Evolutionary conservation across 2,329 filamentous ascomycete species (phyloP).

Genomic region (Parasarocladium wereldwijsianum): DNA sequence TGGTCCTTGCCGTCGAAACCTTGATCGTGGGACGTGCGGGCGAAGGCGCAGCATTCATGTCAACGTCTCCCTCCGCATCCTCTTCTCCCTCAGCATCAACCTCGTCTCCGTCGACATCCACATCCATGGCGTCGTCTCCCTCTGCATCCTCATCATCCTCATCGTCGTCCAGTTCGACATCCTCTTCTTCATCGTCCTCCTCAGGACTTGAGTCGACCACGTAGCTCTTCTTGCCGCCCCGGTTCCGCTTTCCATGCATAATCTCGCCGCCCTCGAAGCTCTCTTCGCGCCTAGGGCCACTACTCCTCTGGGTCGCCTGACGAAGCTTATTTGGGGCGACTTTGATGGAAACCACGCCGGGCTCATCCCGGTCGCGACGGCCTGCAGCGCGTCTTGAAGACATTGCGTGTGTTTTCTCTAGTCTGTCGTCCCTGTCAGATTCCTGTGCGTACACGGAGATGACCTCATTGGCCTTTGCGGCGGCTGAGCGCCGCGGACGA

Average conservation of each 20-base stretch:
- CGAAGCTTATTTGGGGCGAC: constrained; percentile 32
- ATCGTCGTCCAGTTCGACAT: constrained; percentile 20
- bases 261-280: constrained; percentile 30
- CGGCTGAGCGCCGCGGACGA: constrained; percentile 31
- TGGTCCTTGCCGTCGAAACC: constrained; percentile 28
- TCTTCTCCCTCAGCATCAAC: constrained; percentile 27
- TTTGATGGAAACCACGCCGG: constrained; percentile 33
- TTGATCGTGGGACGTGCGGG: constrained; percentile 26
- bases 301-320: constrained; percentile 30
- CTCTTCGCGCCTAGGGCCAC: constrained; percentile 19
- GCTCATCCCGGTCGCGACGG: too few relatives aligned
- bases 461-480: constrained; percentile 25
- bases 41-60: constrained; percentile 24
- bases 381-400: too few relatives aligned
- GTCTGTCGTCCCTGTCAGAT: constrained; percentile 22
- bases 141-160: constrained; percentile 23
- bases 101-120: constrained; percentile 25
- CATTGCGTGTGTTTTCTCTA: constrained; percentile 5
- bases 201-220: constrained; percentile 40
- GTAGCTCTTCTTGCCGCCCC: constrained; percentile 43
- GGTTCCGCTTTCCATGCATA: constrained; percentile 34
- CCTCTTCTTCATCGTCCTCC: constrained; percentile 27
- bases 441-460: constrained; percentile 26
- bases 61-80: constrained; percentile 26
- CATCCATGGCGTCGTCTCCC: constrained; percentile 18